phyloP scores from a whole-genome alignment of 129 eudicot species.

The Lactuca saligna region DNA sequence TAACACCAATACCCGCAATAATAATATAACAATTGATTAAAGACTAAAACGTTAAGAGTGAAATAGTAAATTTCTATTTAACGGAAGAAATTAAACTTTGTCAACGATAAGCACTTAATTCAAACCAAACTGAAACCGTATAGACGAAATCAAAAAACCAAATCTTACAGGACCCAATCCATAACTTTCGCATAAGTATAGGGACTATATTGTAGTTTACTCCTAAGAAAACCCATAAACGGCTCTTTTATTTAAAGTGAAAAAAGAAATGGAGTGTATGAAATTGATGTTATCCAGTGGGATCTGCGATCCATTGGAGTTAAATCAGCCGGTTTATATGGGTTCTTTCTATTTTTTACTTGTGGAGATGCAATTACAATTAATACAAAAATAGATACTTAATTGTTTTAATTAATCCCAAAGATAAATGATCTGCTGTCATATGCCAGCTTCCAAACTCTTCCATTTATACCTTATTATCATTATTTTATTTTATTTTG shows the following conservation, averaged over 20 bases:
- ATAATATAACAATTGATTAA: too few species aligned
- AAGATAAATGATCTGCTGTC: constrained; percentile 26
- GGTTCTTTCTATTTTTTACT: constrained; percentile 9
- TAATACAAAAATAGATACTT: constrained; percentile 6
- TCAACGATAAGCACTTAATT: too few species aligned
- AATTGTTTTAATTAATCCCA: constrained; percentile 17
- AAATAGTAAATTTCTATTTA: too few species aligned
- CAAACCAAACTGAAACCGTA: too few species aligned
- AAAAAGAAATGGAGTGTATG: constrained; percentile 24
- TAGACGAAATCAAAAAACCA: too few species aligned
- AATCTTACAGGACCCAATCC: too few species aligned
- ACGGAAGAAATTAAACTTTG: too few species aligned
- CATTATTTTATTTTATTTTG: constrained; percentile 11
- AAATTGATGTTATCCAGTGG: constrained; percentile 46
- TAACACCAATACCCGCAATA: too few species aligned
- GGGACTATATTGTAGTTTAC: too few species aligned
- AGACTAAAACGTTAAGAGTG: too few species aligned
- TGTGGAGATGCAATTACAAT: not conserved
- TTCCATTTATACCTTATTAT: constrained; percentile 34
- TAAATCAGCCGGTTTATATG: constrained; percentile 38
- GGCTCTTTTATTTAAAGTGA: constrained; percentile 5
- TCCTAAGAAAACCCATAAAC: constrained; percentile 8
- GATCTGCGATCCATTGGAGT: constrained; percentile 45
- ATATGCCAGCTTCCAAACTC: constrained; percentile 37
- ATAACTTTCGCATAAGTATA: too few species aligned